Percentiles rank a stretch among this genome's conserved stretches.
These are phyloP conservation scores for Hyaloperonospora brassicae DNA, from an alignment of 352 stramenopile species.

Conservation along the genomic window DNA sequence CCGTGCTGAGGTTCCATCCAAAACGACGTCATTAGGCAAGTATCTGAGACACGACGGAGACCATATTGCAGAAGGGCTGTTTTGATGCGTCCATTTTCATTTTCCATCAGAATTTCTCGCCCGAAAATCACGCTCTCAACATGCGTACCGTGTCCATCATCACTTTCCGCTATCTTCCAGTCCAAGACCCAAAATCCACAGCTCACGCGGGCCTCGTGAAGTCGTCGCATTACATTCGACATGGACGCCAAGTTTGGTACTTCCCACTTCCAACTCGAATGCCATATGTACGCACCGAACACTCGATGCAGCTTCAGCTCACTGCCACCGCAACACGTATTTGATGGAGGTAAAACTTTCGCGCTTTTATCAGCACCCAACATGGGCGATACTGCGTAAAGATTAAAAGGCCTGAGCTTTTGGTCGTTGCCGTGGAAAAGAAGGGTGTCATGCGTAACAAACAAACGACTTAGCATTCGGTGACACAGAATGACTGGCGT, in stretches of 20 bases:
- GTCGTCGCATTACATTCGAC: constrained; percentile 54
- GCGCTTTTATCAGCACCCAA: constrained; percentile 31
- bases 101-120: constrained; percentile 77
- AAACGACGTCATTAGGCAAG: constrained; percentile 77
- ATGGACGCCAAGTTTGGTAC: constrained; percentile 46
- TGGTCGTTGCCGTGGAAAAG: constrained; percentile 38
- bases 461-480: constrained; percentile 68
- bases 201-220: constrained; percentile 61
- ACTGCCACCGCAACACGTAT: constrained; percentile 66
- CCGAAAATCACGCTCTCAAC: constrained; percentile 74
- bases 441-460: constrained; percentile 72
- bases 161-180: constrained; percentile 62
- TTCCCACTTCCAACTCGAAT: constrained; percentile 81
- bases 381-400: constrained; percentile 24
- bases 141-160: constrained; percentile 38
- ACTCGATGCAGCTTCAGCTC: constrained; percentile 66
- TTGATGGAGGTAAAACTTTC: constrained; percentile 29
- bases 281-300: constrained; percentile 84
- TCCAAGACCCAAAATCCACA: constrained; percentile 80
- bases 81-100: constrained; percentile 63
- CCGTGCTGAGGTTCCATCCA: constrained; percentile 86
- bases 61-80: constrained; percentile 77
- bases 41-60: constrained; percentile 60
- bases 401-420: constrained; percentile 25
- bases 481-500: constrained; percentile 45